These are phyloP conservation scores for Sphagnum tenellum DNA, from an alignment of 225 moss, liverwort and hornwort genomes.

Conservation along the genomic window DNA sequence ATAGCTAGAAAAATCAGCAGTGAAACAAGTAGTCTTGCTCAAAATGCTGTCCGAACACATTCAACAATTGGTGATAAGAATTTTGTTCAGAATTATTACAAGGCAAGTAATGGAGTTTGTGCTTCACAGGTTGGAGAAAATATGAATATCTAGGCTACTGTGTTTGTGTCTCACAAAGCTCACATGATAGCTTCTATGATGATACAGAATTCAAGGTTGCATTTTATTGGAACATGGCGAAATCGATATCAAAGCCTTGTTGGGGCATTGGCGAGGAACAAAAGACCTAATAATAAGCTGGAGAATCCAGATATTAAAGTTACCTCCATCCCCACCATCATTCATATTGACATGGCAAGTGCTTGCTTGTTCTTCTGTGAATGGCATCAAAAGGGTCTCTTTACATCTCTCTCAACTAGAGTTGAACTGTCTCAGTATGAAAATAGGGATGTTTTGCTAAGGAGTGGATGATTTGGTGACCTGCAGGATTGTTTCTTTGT, in stretches of 20 bases:
- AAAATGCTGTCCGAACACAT: slow-evolving; percentile 29
- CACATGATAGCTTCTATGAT: no score
- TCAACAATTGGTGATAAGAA: slow-evolving; percentile 79
- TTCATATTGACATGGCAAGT: slow-evolving; percentile 93
- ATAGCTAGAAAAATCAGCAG: slow-evolving; percentile 17
- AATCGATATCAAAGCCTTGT: slow-evolving; percentile 80
- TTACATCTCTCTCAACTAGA: no score
- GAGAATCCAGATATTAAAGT: slow-evolving; percentile 28
- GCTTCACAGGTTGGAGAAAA: not conserved
- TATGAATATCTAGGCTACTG: no score
- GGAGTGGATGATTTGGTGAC: not conserved
- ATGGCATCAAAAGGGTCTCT: no score
- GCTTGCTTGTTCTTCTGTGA: not conserved
- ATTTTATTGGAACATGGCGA: slow-evolving; percentile 99
- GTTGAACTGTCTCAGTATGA: no score
- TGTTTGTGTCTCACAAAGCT: no score
- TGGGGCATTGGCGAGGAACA: slow-evolving; percentile 41
- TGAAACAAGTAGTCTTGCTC: slow-evolving; percentile 15
- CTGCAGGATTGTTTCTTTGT: slow-evolving; percentile 98
- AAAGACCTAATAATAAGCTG: slow-evolving; percentile 17
- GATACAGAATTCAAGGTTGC: slow-evolving; percentile 75
- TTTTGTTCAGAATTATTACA: slow-evolving; percentile 90
- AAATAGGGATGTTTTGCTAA: no score
- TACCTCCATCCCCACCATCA: slow-evolving; percentile 41
- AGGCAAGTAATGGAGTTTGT: slow-evolving; percentile 32